phyloP scores from a whole-genome alignment of 2,329 filamentous ascomycete genomes.

The Hypoxylon sp. region DNA sequence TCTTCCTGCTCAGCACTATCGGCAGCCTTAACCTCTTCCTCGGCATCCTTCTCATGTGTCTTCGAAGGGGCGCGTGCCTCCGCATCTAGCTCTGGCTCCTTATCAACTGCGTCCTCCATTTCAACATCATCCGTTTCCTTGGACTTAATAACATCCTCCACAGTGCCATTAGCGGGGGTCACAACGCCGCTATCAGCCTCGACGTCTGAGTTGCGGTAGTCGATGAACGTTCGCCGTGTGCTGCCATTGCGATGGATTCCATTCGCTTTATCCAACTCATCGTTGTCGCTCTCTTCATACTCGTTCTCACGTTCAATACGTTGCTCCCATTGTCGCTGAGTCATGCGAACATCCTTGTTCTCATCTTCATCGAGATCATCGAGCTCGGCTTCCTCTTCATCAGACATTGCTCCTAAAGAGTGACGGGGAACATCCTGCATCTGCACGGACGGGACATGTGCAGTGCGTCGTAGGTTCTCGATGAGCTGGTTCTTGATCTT shows the following conservation, averaged over 20 bases:
- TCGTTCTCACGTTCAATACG: slow-evolving; percentile 83
- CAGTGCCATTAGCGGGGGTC: slow-evolving; percentile 57
- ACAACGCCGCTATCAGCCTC: slow-evolving; percentile 61
- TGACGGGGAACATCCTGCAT: slow-evolving; percentile 82
- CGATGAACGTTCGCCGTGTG: slow-evolving; percentile 65
- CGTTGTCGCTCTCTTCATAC: slow-evolving; percentile 89
- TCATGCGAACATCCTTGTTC: slow-evolving; percentile 86
- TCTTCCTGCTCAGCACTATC: slow-evolving; percentile 49
- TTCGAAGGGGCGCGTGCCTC: slow-evolving; percentile 55
- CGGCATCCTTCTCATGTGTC: slow-evolving; percentile 44
- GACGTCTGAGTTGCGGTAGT: slow-evolving; percentile 63
- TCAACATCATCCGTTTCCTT: slow-evolving; percentile 60
- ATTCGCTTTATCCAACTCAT: slow-evolving; percentile 81
- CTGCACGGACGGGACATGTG: slow-evolving; percentile 90
- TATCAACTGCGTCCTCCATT: slow-evolving; percentile 53
- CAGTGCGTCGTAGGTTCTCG: slow-evolving; percentile 88
- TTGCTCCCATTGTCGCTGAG: slow-evolving; percentile 86
- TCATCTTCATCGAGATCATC: slow-evolving; percentile 85
- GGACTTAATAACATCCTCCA: slow-evolving; percentile 56
- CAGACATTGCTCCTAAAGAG: slow-evolving; percentile 73
- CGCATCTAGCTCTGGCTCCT: slow-evolving; percentile 43
- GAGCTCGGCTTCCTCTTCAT: slow-evolving; percentile 76
- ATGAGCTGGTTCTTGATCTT: slow-evolving; percentile 85
- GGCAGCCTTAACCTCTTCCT: slow-evolving; percentile 40
- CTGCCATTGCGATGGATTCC: slow-evolving; percentile 73